Base-by-base conservation (phyloP, 805 yeast genomes). In the Kazachstania psychrophila region DNA sequence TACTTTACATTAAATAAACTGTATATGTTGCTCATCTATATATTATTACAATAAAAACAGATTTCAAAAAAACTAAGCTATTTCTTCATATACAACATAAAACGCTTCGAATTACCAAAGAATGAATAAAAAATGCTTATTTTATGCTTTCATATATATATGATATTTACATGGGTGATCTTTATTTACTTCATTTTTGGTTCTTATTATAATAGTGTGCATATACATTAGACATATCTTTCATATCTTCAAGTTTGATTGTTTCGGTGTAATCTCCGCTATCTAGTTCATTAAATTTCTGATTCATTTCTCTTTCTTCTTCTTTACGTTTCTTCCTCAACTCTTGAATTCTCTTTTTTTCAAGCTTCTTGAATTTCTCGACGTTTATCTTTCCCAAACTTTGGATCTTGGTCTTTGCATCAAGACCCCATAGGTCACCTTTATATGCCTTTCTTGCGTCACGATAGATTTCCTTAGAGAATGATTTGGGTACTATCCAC, bases 351-450 rank as follows among this genome's bases (percentile, higher is more conserved):
- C 46, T 44, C 15, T 48, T 44, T 37, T 51, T 49, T 25, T 55
- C 53, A 14, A 51, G 29, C 19, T 39, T 33, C 35, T 56, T 53
- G 14, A 58, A 47, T 30, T 52, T 51, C 2, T 33, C 42, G 2
- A 53, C 49, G 30, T 54, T 51, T 15, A 54, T 34, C 17, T 44
- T 44, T 6, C 51, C 52, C 32, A 47, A 45, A 14, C 53, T 63
- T 32, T 54, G 54, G 2, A 61, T 47, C 20, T 66, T 69, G 2
- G 74, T 65, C 54, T 80, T 81, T 2, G 77, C 77, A 24, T 71
- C 82, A 27, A 77, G 58, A 0, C 82, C 79, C 98, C 97, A 92
- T 36, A 79, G 60, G 55, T 92, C 98, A 16, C 96, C 95, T 52
- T 73, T 72, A n/a, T 59, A 60, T 0, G 85, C 74, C 56, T 92